These are phyloP conservation scores for Baeospora myosura DNA, from an alignment of 1,284 basidiomycete species.

Conservation along the genomic window DNA sequence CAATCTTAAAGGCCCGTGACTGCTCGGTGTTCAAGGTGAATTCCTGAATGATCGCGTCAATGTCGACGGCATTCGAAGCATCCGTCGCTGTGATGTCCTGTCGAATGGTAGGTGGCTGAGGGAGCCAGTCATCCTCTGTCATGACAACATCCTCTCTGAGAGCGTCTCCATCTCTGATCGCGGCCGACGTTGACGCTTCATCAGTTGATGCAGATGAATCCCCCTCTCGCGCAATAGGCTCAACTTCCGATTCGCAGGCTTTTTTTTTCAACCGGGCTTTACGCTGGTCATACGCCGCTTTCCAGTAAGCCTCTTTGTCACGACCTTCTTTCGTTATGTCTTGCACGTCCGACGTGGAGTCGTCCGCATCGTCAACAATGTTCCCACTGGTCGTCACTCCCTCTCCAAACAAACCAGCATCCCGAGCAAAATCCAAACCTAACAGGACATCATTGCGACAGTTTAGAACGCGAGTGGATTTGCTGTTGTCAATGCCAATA, in stretches of 20 bases:
- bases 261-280: no score
- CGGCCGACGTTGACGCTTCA: background rate
- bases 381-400: no score
- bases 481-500: background rate
- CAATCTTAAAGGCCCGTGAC: conserved; percentile 21
- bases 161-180: background rate
- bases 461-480: background rate
- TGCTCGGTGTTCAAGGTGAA: conserved; percentile 16
- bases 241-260: no score
- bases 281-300: no score
- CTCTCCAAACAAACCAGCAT: no score
- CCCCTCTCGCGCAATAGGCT: background rate
- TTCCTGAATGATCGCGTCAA: background rate
- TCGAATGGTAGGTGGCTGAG: background rate
- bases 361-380: no score
- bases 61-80: background rate
- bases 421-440: no score
- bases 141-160: background rate
- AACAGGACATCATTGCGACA: background rate
- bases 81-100: background rate
- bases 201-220: background rate
- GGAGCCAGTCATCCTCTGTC: background rate
- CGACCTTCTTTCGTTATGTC: no score
- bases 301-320: no score
- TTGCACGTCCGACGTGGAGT: no score